Evolutionary conservation across 768 basidiomycete species (phyloP).

Genomic region (Amanita phalloides): DNA sequence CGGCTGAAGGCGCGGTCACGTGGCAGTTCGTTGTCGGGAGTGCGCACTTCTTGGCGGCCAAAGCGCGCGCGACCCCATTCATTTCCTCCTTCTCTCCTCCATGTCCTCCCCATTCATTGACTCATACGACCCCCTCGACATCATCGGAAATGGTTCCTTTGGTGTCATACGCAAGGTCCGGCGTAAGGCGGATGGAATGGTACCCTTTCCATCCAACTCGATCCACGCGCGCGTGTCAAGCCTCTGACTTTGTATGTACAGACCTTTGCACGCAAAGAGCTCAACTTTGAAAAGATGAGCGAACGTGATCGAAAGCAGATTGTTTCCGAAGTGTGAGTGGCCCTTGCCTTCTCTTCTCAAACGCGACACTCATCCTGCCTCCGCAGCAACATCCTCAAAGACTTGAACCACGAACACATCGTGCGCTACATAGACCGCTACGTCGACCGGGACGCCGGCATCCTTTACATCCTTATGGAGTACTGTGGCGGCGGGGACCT

Average conservation of each 20-base stretch:
- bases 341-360: background rate
- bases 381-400: constrained; percentile 88
- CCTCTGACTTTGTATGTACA: constrained; percentile 15
- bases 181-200: constrained; percentile 72
- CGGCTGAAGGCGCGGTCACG: no score
- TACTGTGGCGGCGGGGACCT: constrained; percentile 97
- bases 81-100: background rate
- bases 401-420: constrained; percentile 90
- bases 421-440: constrained; percentile 91
- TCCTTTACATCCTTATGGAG: constrained; percentile 98
- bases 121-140: constrained; percentile 77
- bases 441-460: constrained; percentile 82
- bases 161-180: constrained; percentile 95
- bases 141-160: constrained; percentile 96
- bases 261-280: constrained; percentile 87
- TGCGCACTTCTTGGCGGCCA: background rate
- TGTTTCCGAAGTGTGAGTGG: constrained; percentile 89
- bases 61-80: background rate
- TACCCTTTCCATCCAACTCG: constrained; percentile 26
- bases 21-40: no score
- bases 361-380: background rate
- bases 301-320: constrained; percentile 96
- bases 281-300: constrained; percentile 96
- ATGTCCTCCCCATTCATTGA: constrained; percentile 42
- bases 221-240: background rate